Percentiles rank a stretch among this genome's conserved stretches.
Evolutionary conservation across 108 stramenopile genomes (phyloP).

Genomic region (Cyclotella distinguenda): DNA sequence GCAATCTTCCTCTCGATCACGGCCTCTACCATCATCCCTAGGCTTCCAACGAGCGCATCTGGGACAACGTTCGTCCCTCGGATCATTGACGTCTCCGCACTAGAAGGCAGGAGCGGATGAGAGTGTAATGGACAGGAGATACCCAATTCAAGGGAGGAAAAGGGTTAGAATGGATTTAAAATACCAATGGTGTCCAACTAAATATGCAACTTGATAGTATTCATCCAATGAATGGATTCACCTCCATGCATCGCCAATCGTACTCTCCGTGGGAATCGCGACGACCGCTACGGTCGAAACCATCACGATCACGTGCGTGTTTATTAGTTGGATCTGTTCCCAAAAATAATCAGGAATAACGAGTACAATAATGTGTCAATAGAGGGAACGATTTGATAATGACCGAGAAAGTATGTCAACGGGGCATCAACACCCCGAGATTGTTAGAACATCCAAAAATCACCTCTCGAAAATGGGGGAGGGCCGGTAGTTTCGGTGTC

Average conservation of each 20-base stretch:
- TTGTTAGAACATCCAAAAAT: neutral
- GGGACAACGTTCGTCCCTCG: constrained; percentile 25
- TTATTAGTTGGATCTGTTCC: neutral
- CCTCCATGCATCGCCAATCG: constrained; percentile 31
- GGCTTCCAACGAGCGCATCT: constrained; percentile 11
- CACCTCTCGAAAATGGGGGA: constrained; percentile 15
- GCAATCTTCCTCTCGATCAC: neutral
- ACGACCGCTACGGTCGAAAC: constrained; percentile 4
- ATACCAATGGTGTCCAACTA: no score
- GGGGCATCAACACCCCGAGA: no score
- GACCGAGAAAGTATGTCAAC: neutral
- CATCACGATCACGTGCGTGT: neutral
- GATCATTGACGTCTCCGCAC: constrained; percentile 31
- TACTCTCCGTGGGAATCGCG: no score
- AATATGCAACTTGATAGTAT: neutral
- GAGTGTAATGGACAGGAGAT: no score
- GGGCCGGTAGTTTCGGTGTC: constrained; percentile 3
- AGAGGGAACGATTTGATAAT: neutral
- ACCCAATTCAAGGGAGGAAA: no score
- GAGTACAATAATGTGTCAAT: constrained; percentile 6
- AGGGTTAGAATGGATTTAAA: no score
- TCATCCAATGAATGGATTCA: constrained; percentile 35
- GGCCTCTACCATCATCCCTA: neutral
- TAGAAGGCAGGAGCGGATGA: neutral
- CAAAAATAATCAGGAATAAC: neutral